A percentile compares a stretch with the other conserved stretches of the same genome.
Conservation (phyloP, 2,329 filamentous ascomycete genomes). For the Diplodia corticola region DNA sequence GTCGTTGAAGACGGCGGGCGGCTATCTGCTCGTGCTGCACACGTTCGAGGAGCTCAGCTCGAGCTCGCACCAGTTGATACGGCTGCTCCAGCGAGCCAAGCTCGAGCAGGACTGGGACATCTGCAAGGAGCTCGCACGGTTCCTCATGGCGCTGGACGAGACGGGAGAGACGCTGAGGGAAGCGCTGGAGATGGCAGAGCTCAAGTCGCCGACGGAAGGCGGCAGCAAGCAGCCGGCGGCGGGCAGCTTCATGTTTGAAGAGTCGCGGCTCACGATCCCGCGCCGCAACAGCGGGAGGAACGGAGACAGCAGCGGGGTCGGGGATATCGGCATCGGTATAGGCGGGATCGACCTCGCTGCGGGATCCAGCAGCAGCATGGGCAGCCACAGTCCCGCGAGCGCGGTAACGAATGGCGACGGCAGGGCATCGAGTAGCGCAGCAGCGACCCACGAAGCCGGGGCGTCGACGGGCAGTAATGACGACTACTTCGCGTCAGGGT, state of each 20-base stretch:
- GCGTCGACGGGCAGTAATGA: slow-evolving; percentile 7
- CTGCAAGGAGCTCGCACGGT: slow-evolving; percentile 92
- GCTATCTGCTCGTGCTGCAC: slow-evolving; percentile 93
- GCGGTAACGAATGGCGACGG: slow-evolving; percentile 11
- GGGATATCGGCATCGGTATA: slow-evolving; percentile 18
- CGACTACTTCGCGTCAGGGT: slow-evolving; percentile 3
- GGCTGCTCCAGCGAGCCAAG: slow-evolving; percentile 78
- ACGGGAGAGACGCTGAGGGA: slow-evolving; percentile 76
- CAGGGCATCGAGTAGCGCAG: not conserved
- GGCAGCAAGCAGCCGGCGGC: slow-evolving; percentile 19
- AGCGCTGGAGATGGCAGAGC: slow-evolving; percentile 59
- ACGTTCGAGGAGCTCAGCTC: slow-evolving; percentile 64
- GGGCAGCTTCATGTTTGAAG: slow-evolving; percentile 37
- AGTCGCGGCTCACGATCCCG: slow-evolving; percentile 1
- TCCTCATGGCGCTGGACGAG: slow-evolving; percentile 88
- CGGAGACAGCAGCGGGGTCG: not conserved
- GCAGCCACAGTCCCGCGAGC: slow-evolving; percentile 15
- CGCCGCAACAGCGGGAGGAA: slow-evolving; percentile 7
- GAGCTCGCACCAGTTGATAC: slow-evolving; percentile 74
- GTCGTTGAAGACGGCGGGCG: slow-evolving; percentile 89
- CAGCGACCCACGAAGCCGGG: not conserved
- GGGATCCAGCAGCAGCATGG: slow-evolving; percentile 20
- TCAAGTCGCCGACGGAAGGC: slow-evolving; percentile 33
- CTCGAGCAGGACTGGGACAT: slow-evolving; percentile 89
- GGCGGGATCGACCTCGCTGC: slow-evolving; percentile 19